Percentiles rank a stretch among this genome's conserved stretches.
Conservation (phyloP, 805 yeast species). For the Ogataea thermomethanolica region DNA sequence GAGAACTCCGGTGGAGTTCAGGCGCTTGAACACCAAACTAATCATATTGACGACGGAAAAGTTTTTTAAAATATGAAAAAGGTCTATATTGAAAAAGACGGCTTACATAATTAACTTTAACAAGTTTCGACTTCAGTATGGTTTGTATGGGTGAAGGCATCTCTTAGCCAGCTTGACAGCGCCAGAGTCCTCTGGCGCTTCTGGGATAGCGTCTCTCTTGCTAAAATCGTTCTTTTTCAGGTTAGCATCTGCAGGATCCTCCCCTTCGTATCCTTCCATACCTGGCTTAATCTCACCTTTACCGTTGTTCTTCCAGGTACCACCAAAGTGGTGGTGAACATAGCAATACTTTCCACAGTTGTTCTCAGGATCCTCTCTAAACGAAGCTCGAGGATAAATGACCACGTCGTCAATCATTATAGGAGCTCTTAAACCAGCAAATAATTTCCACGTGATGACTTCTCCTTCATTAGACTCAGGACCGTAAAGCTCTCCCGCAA, state of each 20-base stretch:
- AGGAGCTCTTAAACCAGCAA: conserved; percentile 33
- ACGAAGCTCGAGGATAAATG: conserved; percentile 32
- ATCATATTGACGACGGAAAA: conserved; percentile 6
- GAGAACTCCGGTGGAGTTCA: conserved; percentile 37
- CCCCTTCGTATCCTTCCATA: conserved; percentile 26
- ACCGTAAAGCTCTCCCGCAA: conserved; percentile 31
- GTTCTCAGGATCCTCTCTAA: conserved; percentile 34
- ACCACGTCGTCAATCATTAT: conserved; percentile 35
- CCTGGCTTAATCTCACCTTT: conserved; percentile 35
- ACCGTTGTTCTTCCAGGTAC: conserved; percentile 36
- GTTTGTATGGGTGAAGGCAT: conserved; percentile 22
- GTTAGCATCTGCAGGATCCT: conserved; percentile 22
- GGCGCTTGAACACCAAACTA: conserved; percentile 14
- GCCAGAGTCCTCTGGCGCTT: conserved; percentile 4
- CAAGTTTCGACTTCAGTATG: conserved; percentile 14
- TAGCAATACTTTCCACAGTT: conserved; percentile 36
- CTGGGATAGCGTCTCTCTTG: conserved; percentile 18
- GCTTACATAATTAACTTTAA: conserved; percentile 8
- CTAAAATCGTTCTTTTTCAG: conserved; percentile 13
- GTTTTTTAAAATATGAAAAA: neutral
- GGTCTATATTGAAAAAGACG: neutral
- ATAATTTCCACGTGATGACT: conserved; percentile 33
- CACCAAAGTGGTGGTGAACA: conserved; percentile 35
- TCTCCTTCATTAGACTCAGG: conserved; percentile 27
- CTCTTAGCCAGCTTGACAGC: conserved; percentile 19